A percentile compares a stretch with the other conserved stretches of the same genome.
phyloP scores from a whole-genome alignment of 345 rosid genomes.

The Populus tremula region DNA sequence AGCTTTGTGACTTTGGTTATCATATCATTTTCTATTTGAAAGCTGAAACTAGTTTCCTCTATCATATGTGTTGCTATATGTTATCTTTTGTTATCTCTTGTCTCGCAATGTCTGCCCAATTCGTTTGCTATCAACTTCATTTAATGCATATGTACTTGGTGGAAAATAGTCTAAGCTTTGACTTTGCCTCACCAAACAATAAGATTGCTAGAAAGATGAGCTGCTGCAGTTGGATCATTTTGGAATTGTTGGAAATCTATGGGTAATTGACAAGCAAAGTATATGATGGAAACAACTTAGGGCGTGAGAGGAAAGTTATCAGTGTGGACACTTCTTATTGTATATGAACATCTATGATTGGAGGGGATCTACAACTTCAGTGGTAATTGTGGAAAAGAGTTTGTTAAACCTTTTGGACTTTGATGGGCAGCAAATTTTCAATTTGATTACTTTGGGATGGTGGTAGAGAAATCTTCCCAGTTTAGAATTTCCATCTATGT shows the following conservation, averaged over 20 bases:
- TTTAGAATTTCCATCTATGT: not conserved
- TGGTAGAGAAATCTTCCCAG: not conserved
- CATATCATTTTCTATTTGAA: not conserved
- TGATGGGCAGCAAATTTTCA: not conserved
- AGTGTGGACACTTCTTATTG: not conserved
- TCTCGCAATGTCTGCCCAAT: too few relatives aligned
- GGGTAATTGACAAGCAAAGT: not conserved
- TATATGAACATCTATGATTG: not conserved
- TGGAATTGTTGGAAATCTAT: not conserved
- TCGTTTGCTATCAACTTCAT: too few relatives aligned
- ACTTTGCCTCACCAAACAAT: not conserved
- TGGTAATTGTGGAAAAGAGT: not conserved
- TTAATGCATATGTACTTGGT: too few relatives aligned
- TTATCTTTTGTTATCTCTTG: not conserved
- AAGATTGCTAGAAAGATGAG: not conserved
- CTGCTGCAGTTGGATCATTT: not conserved
- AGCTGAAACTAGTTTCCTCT: not conserved
- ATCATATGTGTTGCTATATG: not conserved
- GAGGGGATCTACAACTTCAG: not conserved
- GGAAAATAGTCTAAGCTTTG: not conserved
- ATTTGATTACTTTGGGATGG: not conserved
- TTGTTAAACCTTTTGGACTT: not conserved
- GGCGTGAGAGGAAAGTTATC: not conserved
- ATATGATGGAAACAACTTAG: not conserved
- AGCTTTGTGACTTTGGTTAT: not conserved